Percentiles rank a stretch among this genome's conserved stretches.
These are phyloP conservation scores for Nitzschia palea DNA, from an alignment of 108 stramenopile genomes.

Conservation along the genomic window DNA sequence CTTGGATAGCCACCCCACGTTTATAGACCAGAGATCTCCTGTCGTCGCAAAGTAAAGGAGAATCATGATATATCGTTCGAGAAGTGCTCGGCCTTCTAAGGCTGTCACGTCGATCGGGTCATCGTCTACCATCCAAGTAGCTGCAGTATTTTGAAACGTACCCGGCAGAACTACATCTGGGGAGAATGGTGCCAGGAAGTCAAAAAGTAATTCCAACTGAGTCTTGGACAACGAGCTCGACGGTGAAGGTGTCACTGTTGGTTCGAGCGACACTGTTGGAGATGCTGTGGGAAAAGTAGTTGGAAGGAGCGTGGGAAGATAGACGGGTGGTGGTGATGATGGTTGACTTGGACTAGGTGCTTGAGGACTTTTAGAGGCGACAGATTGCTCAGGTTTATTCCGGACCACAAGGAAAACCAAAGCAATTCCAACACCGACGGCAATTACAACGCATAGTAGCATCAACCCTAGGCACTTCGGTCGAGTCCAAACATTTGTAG, in stretches of 20 bases:
- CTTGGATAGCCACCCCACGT: constrained; percentile 17
- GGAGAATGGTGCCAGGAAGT: constrained; percentile 17
- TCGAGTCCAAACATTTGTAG: background rate
- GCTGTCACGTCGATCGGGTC: constrained; percentile 12
- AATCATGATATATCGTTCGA: constrained; percentile 26
- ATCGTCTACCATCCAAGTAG: constrained; percentile 19
- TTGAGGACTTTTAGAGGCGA: background rate
- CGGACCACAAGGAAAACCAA: constrained; percentile 3
- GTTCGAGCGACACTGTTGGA: background rate
- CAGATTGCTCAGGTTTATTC: background rate
- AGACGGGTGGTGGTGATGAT: constrained; percentile 1
- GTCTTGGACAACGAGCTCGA: background rate
- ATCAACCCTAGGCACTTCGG: background rate
- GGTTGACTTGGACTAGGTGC: constrained; percentile 1
- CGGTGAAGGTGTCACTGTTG: constrained; percentile 1
- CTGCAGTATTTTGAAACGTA: constrained; percentile 37
- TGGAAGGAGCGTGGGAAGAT: background rate
- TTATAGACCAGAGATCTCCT: constrained; percentile 21
- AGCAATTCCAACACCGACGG: constrained; percentile 12
- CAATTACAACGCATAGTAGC: background rate
- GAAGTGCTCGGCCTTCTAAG: constrained; percentile 6
- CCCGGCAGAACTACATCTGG: constrained; percentile 42
- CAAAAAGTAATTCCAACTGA: background rate
- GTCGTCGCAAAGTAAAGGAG: constrained; percentile 16
- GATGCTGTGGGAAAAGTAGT: constrained; percentile 1